phyloP scores from a whole-genome alignment of 306 rosid species.

The Vigna hirtella region DNA sequence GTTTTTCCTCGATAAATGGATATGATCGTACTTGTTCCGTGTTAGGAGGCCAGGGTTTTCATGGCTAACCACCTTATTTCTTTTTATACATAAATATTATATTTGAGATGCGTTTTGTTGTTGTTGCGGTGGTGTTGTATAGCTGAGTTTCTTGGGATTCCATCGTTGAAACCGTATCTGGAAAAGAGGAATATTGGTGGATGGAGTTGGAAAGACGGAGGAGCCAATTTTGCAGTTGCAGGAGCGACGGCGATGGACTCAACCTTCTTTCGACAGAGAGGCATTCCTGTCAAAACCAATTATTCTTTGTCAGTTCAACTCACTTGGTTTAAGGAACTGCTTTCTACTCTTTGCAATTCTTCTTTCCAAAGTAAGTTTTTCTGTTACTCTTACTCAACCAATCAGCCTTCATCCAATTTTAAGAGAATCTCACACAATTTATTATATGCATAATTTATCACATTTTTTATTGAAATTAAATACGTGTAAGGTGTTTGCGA shows the following conservation, averaged over 20 bases:
- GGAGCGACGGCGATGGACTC: constrained; percentile 67
- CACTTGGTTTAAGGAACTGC: constrained; percentile 59
- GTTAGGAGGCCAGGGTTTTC: no score
- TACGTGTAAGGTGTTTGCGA: no score
- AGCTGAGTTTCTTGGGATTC: constrained; percentile 42
- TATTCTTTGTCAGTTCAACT: constrained; percentile 54
- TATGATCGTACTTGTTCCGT: no score
- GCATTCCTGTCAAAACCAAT: constrained; percentile 32
- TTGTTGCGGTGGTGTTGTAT: no score
- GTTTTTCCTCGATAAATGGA: no score
- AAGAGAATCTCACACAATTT: no score
- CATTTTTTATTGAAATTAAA: no score
- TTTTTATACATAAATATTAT: no score
- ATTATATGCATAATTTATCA: no score
- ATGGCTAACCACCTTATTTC: no score
- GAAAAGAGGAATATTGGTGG: constrained; percentile 22
- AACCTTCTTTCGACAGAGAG: constrained; percentile 44
- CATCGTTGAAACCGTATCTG: constrained; percentile 53
- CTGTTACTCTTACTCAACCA: background rate
- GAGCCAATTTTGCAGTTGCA: constrained; percentile 62
- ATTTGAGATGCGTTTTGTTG: no score
- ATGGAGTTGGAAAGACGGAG: constrained; percentile 25
- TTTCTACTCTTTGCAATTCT: constrained; percentile 47
- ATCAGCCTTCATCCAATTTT: no score
- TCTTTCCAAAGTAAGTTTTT: constrained; percentile 47